Evolutionary conservation across 2,329 filamentous ascomycete species (phyloP), one percentile per base, ranked within the genome.

Genomic region (Sclerotinia borealis): DNA sequence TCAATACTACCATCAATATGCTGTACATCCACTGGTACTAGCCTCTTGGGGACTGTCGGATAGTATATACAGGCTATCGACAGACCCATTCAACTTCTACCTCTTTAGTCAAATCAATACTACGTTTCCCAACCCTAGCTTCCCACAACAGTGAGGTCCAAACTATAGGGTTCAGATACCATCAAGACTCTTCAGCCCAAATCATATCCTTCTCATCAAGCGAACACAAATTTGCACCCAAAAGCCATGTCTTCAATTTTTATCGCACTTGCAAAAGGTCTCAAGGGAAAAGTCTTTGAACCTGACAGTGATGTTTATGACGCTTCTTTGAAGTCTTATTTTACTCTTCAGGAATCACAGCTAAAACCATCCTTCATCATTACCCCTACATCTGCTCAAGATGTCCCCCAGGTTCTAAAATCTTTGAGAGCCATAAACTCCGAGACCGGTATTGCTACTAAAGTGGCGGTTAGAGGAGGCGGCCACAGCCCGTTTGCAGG

Each of bases 401-500:
- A 70, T 54, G 64, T 72, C 3, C 68, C 71, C 0, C 34, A 56
- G 1, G 66, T 63, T 19, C 39, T 72, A 1, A 56, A 64, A 25
- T 54, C 54, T 9, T 22, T 68, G 13, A 49, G 49, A 22, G 25
- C 66, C 7, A 45, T 43, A 22, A 58, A 68, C n/a, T 68, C 67
- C 17, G 22, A 29, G 5, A 15, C 34, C 10, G 6, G 39, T 29
- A 15, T n/a, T n/a, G 9, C 8, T n/a, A 50, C 31, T 31, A 45
- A 67, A 39, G 69, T 71, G 51, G 68, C 69, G 1, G 63, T 72
- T 11, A 68, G 69, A 50, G 67, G 66, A 47, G 69, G 70, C 10
- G 69, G 70, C 2, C 69, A 72, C 11, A 50, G 64, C 1, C 47
- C 63, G 1, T 69, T 68, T 54, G 76, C 80, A 27, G 79, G 80